Conservation (phyloP, 352 stramenopile genomes). For the Phytophthora chlamydospora region DNA sequence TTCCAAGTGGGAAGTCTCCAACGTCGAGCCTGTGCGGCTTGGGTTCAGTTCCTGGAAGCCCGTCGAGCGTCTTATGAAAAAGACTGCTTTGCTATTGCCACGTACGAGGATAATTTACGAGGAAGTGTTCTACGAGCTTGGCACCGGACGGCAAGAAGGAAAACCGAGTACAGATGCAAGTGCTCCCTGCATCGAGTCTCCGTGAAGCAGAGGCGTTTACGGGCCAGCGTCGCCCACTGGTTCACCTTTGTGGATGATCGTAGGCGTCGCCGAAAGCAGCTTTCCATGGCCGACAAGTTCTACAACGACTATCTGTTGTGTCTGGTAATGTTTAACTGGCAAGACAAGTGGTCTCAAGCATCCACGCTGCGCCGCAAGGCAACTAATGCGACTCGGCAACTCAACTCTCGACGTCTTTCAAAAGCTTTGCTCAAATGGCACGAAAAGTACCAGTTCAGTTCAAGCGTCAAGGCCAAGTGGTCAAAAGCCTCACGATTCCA, state of each 20-base stretch:
- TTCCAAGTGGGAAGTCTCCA: conserved; percentile 15
- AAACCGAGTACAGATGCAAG: background rate
- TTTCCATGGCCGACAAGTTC: conserved; percentile 26
- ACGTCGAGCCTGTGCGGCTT: conserved; percentile 23
- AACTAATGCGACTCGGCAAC: background rate
- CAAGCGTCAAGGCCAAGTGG: conserved; percentile 4
- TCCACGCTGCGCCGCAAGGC: conserved; percentile 13
- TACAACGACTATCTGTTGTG: conserved; percentile 37
- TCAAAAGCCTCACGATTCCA: conserved; percentile 4
- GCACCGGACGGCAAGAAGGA: conserved; percentile 1
- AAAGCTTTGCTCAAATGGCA: conserved; percentile 21
- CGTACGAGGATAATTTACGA: conserved; percentile 10
- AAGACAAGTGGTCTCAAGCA: conserved; percentile 28
- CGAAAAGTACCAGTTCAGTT: background rate
- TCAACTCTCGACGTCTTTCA: conserved; percentile 17
- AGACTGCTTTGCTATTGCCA: conserved; percentile 1
- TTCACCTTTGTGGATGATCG: conserved; percentile 8
- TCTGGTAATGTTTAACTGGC: conserved; percentile 38
- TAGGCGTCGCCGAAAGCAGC: conserved; percentile 9
- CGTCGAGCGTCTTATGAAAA: conserved; percentile 10
- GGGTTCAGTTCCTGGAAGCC: conserved; percentile 9
- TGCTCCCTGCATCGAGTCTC: background rate
- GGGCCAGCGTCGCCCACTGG: conserved; percentile 18
- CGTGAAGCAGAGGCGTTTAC: conserved; percentile 12
- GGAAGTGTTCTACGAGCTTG: conserved; percentile 18